Evolutionary conservation across 2,329 filamentous ascomycete genomes (phyloP).

Genomic region (Fusarium sp.): DNA sequence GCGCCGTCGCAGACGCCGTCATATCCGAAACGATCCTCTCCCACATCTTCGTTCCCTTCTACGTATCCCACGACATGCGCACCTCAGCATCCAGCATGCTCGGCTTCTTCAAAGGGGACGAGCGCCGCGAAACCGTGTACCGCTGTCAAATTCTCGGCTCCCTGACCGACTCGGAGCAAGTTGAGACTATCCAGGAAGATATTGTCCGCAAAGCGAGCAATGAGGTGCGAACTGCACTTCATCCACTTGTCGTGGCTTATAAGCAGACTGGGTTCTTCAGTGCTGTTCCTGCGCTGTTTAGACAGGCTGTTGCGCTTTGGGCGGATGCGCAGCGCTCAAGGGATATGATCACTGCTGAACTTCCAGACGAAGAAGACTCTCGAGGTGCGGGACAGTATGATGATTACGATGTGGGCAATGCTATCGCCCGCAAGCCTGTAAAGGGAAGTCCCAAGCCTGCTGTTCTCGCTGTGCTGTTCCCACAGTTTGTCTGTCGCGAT

Average conservation of each 20-base stretch:
- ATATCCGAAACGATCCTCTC: slow-evolving; percentile 41
- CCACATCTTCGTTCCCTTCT: slow-evolving; percentile 49
- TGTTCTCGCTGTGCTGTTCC: slow-evolving; percentile 41
- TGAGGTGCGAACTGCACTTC: slow-evolving; percentile 37
- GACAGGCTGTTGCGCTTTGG: slow-evolving; percentile 45
- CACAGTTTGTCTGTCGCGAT: slow-evolving; percentile 42
- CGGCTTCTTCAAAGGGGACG: slow-evolving; percentile 42
- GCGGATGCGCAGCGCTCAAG: slow-evolving; percentile 42
- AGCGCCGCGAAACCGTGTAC: slow-evolving; percentile 43
- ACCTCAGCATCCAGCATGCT: slow-evolving; percentile 39
- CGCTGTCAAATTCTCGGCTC: slow-evolving; percentile 47
- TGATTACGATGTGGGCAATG: slow-evolving; percentile 31
- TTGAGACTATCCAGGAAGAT: slow-evolving; percentile 38
- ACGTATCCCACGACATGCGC: slow-evolving; percentile 36
- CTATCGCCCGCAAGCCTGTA: slow-evolving; percentile 5
- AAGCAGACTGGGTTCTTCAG: slow-evolving; percentile 45
- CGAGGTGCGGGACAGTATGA: slow-evolving; percentile 36
- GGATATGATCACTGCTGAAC: slow-evolving; percentile 43
- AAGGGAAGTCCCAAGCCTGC: slow-evolving; percentile 16
- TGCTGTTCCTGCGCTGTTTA: slow-evolving; percentile 41
- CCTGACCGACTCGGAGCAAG: slow-evolving; percentile 35
- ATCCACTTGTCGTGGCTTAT: slow-evolving; percentile 38
- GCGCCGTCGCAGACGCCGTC: slow-evolving; percentile 47
- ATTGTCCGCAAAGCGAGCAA: slow-evolving; percentile 46
- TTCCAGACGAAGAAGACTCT: slow-evolving; percentile 40